Conservation (phyloP, 2,329 filamentous ascomycete species). For the Neofusicoccum ribis region DNA sequence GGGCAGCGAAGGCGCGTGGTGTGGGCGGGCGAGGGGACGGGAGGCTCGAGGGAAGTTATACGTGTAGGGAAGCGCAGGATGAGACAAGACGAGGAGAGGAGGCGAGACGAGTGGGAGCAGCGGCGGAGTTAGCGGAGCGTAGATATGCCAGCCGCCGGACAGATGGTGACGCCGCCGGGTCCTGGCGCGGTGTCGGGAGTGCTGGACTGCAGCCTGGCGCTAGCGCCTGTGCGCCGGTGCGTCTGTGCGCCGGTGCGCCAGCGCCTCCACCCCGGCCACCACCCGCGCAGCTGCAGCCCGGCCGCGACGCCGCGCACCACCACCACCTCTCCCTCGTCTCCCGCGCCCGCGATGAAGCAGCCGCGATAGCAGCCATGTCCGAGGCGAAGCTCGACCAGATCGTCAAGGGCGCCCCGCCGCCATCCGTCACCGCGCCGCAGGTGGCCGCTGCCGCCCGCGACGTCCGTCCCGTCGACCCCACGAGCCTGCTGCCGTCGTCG, state of each 20-base stretch:
- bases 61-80: background rate
- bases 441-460: slow-evolving; percentile 44
- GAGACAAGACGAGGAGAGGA: background rate
- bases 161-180: background rate
- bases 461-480: slow-evolving; percentile 61
- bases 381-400: slow-evolving; percentile 75
- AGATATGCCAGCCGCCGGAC: background rate
- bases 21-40: too few relatives aligned
- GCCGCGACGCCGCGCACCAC: background rate
- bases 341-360: background rate
- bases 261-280: background rate
- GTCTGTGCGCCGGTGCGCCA: background rate
- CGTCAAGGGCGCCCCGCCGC: slow-evolving; percentile 82
- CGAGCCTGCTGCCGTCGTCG: slow-evolving; percentile 80
- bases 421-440: slow-evolving; percentile 52
- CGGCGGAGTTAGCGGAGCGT: slow-evolving; percentile 10
- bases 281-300: background rate
- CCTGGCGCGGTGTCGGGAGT: background rate
- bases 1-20: background rate
- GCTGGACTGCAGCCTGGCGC: too few relatives aligned
- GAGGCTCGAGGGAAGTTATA: background rate
- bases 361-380: slow-evolving; percentile 50
- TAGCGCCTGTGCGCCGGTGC: background rate
- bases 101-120: background rate
- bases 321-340: background rate